These are phyloP conservation scores for Eutrema yunnanense DNA, from an alignment of 345 rosid species.

Conservation along the genomic window DNA sequence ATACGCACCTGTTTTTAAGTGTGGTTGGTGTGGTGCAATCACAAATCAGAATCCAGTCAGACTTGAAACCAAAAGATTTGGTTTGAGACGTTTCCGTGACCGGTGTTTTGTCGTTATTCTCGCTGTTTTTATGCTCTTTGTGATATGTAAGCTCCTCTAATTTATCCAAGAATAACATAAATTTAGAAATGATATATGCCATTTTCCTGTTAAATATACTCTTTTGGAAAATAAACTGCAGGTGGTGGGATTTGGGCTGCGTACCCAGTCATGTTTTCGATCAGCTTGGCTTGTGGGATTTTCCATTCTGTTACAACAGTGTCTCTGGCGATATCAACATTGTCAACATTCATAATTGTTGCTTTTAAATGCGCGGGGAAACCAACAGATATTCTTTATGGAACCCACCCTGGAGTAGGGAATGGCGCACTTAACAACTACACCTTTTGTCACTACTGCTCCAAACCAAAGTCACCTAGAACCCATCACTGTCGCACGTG, in stretches of 20 bases:
- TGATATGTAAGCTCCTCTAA: constrained; percentile 53
- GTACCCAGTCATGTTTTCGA: constrained; percentile 64
- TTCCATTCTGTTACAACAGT: constrained; percentile 42
- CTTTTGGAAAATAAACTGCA: constrained; percentile 33
- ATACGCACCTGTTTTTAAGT: constrained; percentile 60
- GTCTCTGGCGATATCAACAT: constrained; percentile 45
- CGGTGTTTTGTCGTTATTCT: constrained; percentile 66
- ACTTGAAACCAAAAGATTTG: constrained; percentile 42
- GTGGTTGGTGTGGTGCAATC: constrained; percentile 98
- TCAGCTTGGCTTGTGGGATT: constrained; percentile 49
- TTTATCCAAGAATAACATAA: not conserved
- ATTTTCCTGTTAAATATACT: not conserved
- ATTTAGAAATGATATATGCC: not conserved
- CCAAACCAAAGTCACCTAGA: constrained; percentile 81
- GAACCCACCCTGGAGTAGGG: constrained; percentile 82
- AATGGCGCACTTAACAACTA: constrained; percentile 65
- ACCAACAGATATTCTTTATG: constrained; percentile 58
- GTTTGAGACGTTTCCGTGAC: constrained; percentile 83
- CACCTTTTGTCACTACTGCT: constrained; percentile 69
- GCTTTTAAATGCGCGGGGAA: constrained; percentile 70
- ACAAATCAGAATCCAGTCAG: constrained; percentile 46
- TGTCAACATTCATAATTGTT: constrained; percentile 57
- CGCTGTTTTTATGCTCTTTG: constrained; percentile 58
- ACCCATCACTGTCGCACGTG: constrained; percentile 93
- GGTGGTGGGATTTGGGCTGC: constrained; percentile 94